Conservation (phyloP, 192 early-diverging fungal species). For the Diversispora eburnea region DNA sequence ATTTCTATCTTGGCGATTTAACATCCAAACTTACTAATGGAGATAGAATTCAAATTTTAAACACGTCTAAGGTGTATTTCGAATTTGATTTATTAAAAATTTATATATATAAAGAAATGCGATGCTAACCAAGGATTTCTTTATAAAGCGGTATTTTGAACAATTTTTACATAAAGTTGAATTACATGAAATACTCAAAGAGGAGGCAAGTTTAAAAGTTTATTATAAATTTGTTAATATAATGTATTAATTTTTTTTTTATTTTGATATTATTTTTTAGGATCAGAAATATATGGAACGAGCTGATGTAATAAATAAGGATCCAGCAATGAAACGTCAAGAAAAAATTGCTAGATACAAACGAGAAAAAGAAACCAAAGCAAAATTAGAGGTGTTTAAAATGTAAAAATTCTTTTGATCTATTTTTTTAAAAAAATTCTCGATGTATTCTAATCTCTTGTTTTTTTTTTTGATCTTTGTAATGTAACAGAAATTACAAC, state of each 20-base stretch:
- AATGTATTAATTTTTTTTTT: conserved; percentile 31
- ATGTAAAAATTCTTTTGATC: neutral
- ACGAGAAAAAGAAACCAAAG: conserved; percentile 69
- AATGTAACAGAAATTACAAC: conserved; percentile 32
- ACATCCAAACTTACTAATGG: conserved; percentile 40
- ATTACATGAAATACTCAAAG: conserved; percentile 36
- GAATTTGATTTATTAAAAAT: no score
- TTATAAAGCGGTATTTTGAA: conserved; percentile 38
- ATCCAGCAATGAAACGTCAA: conserved; percentile 54
- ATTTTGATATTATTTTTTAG: conserved; percentile 34
- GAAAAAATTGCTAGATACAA: conserved; percentile 75
- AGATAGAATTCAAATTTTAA: conserved; percentile 45
- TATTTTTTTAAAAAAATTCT: neutral
- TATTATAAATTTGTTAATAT: conserved; percentile 35
- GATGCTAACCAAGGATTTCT: neutral
- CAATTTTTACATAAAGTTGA: conserved; percentile 36
- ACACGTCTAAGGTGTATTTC: conserved; percentile 46
- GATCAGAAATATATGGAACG: conserved; percentile 43
- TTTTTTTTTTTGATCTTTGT: neutral
- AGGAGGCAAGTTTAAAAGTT: conserved; percentile 9
- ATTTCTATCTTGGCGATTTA: conserved; percentile 57
- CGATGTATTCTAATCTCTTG: neutral
- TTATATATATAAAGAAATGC: neutral
- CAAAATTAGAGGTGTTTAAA: conserved; percentile 41
- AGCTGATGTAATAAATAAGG: conserved; percentile 36